Base-by-base conservation (phyloP, 2,329 filamentous ascomycete species). In the Apiospora hydei region DNA sequence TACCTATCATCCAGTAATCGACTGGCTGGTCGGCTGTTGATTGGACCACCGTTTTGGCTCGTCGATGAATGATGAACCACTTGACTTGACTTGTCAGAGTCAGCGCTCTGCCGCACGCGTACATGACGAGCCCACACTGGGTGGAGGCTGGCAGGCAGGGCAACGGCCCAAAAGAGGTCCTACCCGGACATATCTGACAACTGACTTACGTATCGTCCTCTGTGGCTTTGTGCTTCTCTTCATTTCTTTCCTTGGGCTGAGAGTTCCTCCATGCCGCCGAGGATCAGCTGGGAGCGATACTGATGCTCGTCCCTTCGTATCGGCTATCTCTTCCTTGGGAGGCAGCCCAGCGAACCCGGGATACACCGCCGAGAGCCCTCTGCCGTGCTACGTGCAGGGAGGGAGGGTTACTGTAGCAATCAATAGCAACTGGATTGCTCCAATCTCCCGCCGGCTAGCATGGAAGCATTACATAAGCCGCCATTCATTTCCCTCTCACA, bases 141-240 rank as follows among this genome's bases (percentile, higher is more conserved):
- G 57, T 64, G 57, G 57, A 64, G 57, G 57, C 57, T 64, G 34
- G 57, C 57, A 64, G 57, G 57, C 57, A 64, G 57, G 57, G 57
- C 57, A 64, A 64, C 34, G 34, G 18, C 34, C 57, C 57, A 64
- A 64, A 64, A 41, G 34, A 64, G 34, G 57, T 41, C 57, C 57
- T 64, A 38, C 57, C 57, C 38, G 34, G 34, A n/a, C 57, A 64
- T 64, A 41, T 64, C 57, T 64, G 3, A 41, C 53, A 61, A 21
- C 16, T 30, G 30, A 61, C 53, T 61, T 61, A 61, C 53, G 53
- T 61, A 61, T 61, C 30, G 53, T 61, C 53, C 53, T 61, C 38
- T 41, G 57, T 64, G 34, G 57, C 57, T 64, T 64, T 64, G 34
- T 64, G 38, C 57, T n/a, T 64, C 34, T n/a, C 34, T 41, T 21